phyloP scores from a whole-genome alignment of 169 alveolate genomes.

The Plasmodium vivax region DNA sequence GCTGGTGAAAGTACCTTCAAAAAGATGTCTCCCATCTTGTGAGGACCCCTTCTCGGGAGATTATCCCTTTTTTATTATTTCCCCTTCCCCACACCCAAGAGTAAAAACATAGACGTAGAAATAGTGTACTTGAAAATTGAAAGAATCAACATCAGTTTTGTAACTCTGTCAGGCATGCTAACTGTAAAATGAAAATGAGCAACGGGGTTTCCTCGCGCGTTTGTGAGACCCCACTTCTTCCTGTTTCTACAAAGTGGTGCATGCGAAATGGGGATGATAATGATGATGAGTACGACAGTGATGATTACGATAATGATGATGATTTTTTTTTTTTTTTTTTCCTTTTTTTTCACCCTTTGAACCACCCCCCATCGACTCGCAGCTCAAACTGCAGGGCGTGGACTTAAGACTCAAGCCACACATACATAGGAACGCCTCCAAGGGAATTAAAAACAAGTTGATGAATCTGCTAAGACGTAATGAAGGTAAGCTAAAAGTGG shows the following conservation, averaged over 20 bases:
- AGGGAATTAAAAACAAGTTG: constrained; percentile 42
- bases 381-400: constrained; percentile 62
- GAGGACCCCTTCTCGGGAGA: not conserved
- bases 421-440: constrained; percentile 57
- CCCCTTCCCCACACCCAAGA: not conserved
- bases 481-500: constrained; percentile 13
- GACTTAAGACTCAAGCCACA: constrained; percentile 62
- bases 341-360: not conserved
- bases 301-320: no score
- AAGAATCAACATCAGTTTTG: constrained; percentile 47
- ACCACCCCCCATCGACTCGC: not conserved
- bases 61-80: not conserved
- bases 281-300: no score
- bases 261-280: not conserved
- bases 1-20: not conserved
- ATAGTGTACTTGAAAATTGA: constrained; percentile 63
- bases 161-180: constrained; percentile 53
- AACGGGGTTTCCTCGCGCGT: not conserved
- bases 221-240: not conserved
- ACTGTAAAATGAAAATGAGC: constrained; percentile 17
- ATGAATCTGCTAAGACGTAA: constrained; percentile 15
- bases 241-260: not conserved
- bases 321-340: not conserved
- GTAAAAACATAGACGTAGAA: constrained; percentile 67
- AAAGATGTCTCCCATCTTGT: not conserved